Percentiles rank a stretch among this genome's conserved stretches.
Evolutionary conservation across 1,284 basidiomycete species (phyloP).

Genomic region (Volvariella volvacea): DNA sequence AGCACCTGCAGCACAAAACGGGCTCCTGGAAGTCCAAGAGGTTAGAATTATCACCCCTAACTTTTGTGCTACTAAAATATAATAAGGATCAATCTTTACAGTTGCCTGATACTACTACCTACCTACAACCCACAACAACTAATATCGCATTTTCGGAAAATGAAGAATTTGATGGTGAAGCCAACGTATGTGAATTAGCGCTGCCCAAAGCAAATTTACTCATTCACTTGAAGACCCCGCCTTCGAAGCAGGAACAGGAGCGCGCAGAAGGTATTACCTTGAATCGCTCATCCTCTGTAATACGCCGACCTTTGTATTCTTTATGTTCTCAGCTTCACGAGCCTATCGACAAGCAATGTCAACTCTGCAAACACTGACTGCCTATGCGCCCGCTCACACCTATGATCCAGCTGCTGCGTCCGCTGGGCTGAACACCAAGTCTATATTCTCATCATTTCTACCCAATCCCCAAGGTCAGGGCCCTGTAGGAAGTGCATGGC

Average conservation of each 20-base stretch:
- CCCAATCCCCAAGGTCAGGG: slow-evolving; percentile 67
- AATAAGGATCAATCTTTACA: too few relatives aligned
- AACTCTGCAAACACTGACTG: slow-evolving; percentile 55
- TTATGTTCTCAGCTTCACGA: slow-evolving; percentile 41
- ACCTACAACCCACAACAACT: too few relatives aligned
- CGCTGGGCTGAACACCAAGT: slow-evolving; percentile 35
- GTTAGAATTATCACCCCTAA: too few relatives aligned
- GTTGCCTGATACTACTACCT: too few relatives aligned
- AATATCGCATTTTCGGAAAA: too few relatives aligned
- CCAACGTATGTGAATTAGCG: too few relatives aligned
- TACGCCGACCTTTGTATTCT: not conserved
- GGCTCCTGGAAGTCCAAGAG: too few relatives aligned
- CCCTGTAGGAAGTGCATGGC: slow-evolving; percentile 57
- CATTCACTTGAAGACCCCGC: too few relatives aligned
- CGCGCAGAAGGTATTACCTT: slow-evolving; percentile 41
- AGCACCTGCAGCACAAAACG: slow-evolving; percentile 2
- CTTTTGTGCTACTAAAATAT: too few relatives aligned
- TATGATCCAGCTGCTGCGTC: slow-evolving; percentile 42
- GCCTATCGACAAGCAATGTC: slow-evolving; percentile 67
- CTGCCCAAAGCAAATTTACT: too few relatives aligned
- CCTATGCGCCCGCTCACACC: slow-evolving; percentile 46
- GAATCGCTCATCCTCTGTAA: slow-evolving; percentile 3
- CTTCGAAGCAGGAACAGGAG: slow-evolving; percentile 28
- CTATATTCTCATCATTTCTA: slow-evolving; percentile 55
- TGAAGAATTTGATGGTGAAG: too few relatives aligned